Conservation (phyloP, 257 asterid genomes). For the Solanum medicagineum region DNA sequence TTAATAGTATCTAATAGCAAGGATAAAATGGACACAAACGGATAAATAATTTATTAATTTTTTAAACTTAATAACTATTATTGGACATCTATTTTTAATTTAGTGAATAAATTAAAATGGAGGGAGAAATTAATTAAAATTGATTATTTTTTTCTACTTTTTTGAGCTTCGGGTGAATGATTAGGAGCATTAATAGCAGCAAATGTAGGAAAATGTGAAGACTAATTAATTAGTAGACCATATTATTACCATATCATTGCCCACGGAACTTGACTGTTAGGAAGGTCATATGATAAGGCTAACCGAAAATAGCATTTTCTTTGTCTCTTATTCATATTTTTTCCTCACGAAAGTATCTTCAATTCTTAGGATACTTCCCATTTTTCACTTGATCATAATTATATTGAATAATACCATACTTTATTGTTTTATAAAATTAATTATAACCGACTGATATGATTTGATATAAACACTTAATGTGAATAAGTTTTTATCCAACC, state of each 20-base stretch:
- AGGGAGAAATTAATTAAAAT: not conserved
- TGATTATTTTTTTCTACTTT: not conserved
- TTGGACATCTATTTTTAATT: no score
- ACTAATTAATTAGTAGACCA: constrained; percentile 5
- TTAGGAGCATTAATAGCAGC: constrained; percentile 18
- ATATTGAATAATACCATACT: not conserved
- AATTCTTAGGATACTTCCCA: not conserved
- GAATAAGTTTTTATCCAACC: not conserved
- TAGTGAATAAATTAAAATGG: no score
- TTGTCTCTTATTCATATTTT: constrained; percentile 5
- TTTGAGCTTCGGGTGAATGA: constrained; percentile 21
- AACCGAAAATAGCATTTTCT: constrained; percentile 35
- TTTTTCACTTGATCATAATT: not conserved
- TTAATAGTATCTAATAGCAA: no score
- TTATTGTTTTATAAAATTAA: not conserved
- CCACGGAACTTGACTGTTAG: not conserved
- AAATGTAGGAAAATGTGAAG: not conserved
- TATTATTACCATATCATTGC: constrained; percentile 35
- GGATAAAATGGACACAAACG: no score
- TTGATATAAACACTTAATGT: not conserved
- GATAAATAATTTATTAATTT: no score
- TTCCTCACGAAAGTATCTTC: not conserved
- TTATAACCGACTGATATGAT: not conserved
- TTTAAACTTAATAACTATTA: no score
- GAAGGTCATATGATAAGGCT: not conserved